Evolutionary conservation across 305 asterid genomes (phyloP), one percentile per base, ranked within the genome.

Genomic region (Solanum hybrid): DNA sequence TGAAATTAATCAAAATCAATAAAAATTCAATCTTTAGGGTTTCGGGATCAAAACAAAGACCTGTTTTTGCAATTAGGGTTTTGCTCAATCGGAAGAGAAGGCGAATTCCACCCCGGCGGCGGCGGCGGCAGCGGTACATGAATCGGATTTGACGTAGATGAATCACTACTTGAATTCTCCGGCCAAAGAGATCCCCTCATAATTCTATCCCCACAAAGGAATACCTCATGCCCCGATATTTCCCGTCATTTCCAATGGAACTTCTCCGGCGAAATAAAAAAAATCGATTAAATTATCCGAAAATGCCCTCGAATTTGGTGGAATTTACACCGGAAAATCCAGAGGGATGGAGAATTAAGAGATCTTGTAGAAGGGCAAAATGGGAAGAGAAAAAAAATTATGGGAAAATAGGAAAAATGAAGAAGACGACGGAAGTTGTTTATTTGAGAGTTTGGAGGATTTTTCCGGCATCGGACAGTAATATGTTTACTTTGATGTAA

Each of bases 111-210:
- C 35, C 14, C 67, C 20, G 80, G 80, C 80, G 37, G 35, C 3
- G 78, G 26, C 11, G 40, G 85, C 26, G 69, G 69, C 69, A 2
- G 71, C 71, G 71, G 26, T 46, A 31, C n/a, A 88, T 29, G 74
- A 88, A 34, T 28, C 57, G 81, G 69, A 39, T 46, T 83, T 51
- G 75, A 51, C 31, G 90, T 64, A 14, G 87, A 78, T 67, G 81
- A 85, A 28, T 74, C 67, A 36, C 35, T 61, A 24, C 20, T 83
- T 64, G 88, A 89, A 89, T 89, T 89, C 35, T 89, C 90, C 83
- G 90, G 83, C 90, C 81, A 89, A 73, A 69, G 5, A 24, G 90
- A 37, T 61, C 75, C 76, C 88, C 88, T 85, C 88, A 85, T 85
- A 31, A 57, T 85, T 85, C 46, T 85, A 85, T 84, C 26, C 29